These are phyloP conservation scores for Fusarium udum DNA, from an alignment of 2,329 filamentous ascomycete genomes.

Conservation along the genomic window DNA sequence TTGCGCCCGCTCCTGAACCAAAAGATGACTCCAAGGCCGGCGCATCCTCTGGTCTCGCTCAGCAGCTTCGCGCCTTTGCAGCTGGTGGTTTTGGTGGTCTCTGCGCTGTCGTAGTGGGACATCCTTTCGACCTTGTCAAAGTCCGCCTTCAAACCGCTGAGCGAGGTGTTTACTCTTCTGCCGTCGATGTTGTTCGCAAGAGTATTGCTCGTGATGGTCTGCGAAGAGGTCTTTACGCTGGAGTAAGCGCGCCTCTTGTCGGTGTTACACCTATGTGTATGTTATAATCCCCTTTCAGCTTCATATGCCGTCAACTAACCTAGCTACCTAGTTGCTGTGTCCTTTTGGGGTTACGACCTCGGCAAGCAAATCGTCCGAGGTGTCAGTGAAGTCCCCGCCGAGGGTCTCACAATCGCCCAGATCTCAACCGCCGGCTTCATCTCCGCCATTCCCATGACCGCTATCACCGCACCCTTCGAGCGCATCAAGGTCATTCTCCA, in stretches of 20 bases:
- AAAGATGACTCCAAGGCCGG: constrained; percentile 53
- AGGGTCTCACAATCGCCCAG: constrained; percentile 84
- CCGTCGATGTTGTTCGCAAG: constrained; percentile 90
- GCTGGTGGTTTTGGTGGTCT: constrained; percentile 94
- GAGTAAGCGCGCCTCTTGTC: constrained; percentile 91
- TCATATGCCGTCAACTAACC: background rate
- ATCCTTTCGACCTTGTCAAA: constrained; percentile 98
- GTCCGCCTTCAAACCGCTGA: constrained; percentile 97
- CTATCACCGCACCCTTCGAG: constrained; percentile 99
- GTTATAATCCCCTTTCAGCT: constrained; percentile 50
- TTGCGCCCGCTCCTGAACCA: constrained; percentile 56
- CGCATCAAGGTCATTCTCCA: constrained; percentile 98
- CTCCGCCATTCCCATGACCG: constrained; percentile 95
- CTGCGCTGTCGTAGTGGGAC: constrained; percentile 92
- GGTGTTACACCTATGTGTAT: constrained; percentile 99
- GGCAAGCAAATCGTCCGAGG: constrained; percentile 87
- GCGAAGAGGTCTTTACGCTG: constrained; percentile 86
- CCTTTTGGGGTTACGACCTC: constrained; percentile 90
- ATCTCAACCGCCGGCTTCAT: constrained; percentile 95
- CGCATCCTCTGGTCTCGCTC: constrained; percentile 49
- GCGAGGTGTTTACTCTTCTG: constrained; percentile 87
- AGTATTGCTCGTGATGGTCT: constrained; percentile 89
- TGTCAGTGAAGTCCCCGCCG: constrained; percentile 70
- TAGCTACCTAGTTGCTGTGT: constrained; percentile 68
- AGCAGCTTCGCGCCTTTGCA: constrained; percentile 79